Conservation (phyloP, 805 yeast genomes). For the Metschnikowia chrysomelidarum region DNA sequence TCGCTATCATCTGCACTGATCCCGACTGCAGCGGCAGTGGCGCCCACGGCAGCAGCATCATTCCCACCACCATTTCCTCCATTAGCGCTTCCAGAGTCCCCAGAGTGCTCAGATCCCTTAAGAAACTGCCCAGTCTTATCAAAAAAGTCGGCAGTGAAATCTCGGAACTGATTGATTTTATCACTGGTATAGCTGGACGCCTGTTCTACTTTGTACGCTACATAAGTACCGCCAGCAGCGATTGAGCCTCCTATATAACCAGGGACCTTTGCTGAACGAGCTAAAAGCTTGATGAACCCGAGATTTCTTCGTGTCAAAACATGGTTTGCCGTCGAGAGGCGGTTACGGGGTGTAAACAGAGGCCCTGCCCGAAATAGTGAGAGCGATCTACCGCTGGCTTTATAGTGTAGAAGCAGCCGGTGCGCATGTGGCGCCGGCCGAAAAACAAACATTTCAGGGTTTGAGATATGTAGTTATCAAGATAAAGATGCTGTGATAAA, state of each 20-base stretch:
- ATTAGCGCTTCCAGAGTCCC: conserved; percentile 24
- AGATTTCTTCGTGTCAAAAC: conserved; percentile 25
- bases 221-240: conserved; percentile 93
- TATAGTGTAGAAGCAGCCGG: background rate
- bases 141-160: conserved; percentile 53
- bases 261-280: conserved; percentile 60
- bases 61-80: conserved; percentile 34
- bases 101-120: conserved; percentile 23
- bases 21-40: conserved; percentile 57
- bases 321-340: conserved; percentile 11
- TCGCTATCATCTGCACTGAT: conserved; percentile 34
- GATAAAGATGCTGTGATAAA: no score
- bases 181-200: conserved; percentile 72
- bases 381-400: background rate
- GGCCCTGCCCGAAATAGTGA: background rate
- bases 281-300: conserved; percentile 47
- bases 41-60: conserved; percentile 42
- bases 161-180: conserved; percentile 59
- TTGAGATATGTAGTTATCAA: no score
- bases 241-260: conserved; percentile 85
- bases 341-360: background rate
- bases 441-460: background rate
- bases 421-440: background rate
- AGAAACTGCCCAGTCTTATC: conserved; percentile 49
- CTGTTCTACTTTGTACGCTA: conserved; percentile 89